Evolutionary conservation across 805 yeast genomes (phyloP).

Genomic region (Pichia membranifaciens): DNA sequence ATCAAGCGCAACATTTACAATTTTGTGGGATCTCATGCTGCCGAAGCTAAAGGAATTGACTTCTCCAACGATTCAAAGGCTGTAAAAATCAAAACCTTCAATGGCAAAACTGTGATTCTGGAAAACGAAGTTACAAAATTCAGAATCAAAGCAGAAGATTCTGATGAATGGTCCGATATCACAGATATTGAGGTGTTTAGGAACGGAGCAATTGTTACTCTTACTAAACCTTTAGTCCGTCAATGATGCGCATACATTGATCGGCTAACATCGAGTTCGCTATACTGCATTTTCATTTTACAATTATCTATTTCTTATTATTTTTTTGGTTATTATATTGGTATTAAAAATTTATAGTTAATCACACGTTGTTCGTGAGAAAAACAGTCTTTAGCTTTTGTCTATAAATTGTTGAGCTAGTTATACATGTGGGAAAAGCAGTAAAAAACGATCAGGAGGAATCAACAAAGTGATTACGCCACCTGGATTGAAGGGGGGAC

Average conservation of each 20-base stretch:
- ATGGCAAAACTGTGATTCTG: slow-evolving; percentile 33
- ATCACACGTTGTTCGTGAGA: too few species aligned
- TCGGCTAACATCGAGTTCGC: neutral
- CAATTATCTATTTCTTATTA: neutral
- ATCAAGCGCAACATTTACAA: slow-evolving; percentile 46
- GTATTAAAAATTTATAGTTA: too few species aligned
- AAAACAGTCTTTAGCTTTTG: too few species aligned
- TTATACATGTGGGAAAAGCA: too few species aligned
- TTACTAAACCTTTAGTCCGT: slow-evolving; percentile 18
- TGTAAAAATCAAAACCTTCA: slow-evolving; percentile 29
- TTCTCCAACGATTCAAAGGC: slow-evolving; percentile 11
- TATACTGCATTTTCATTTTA: neutral
- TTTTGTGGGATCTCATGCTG: slow-evolving; percentile 62
- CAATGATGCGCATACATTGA: neutral
- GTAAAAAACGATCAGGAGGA: too few species aligned
- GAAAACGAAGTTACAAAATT: slow-evolving; percentile 33
- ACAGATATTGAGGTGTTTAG: slow-evolving; percentile 32
- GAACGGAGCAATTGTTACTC: slow-evolving; percentile 42
- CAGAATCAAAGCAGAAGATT: slow-evolving; percentile 29
- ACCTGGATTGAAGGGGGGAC: slow-evolving; percentile 18
- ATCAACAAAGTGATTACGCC: too few species aligned
- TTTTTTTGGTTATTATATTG: neutral
- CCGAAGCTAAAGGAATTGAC: slow-evolving; percentile 28
- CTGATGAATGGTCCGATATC: slow-evolving; percentile 34
- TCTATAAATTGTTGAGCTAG: too few species aligned